These are phyloP conservation scores for Colletotrichum incanum DNA, from an alignment of 2,329 filamentous ascomycete genomes.

Conservation along the genomic window DNA sequence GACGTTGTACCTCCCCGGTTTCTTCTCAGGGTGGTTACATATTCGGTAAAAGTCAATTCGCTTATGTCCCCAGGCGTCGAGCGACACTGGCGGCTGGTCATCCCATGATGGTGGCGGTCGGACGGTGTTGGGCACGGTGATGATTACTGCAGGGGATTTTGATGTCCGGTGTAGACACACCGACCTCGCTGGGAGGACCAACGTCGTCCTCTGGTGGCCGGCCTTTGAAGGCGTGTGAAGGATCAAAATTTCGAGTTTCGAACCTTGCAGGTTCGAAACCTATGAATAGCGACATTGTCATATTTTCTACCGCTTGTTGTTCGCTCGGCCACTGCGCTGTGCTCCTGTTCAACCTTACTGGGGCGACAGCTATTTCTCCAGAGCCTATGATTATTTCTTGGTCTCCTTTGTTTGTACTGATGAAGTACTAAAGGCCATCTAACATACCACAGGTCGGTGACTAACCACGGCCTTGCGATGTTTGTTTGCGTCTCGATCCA, in stretches of 20 bases:
- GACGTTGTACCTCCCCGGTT: background rate
- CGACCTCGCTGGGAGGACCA: background rate
- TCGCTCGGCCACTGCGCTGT: no score
- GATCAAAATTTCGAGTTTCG: background rate
- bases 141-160: background rate
- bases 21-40: background rate
- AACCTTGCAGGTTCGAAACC: background rate
- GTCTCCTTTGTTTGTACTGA: no score
- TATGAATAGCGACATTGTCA: background rate
- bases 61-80: background rate
- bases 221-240: background rate
- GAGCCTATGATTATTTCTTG: no score
- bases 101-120: conserved; percentile 4
- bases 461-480: no score
- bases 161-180: background rate
- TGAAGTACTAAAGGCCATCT: no score
- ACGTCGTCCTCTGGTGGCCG: background rate
- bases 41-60: conserved; percentile 24
- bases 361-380: no score
- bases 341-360: no score
- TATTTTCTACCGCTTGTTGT: background rate
- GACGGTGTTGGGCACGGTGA: background rate
- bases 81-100: background rate
- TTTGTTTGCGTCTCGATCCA: no score
- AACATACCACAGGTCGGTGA: no score